phyloP scores from a whole-genome alignment of 1,139 yeast genomes.

The Blastobotrys petasosporus region DNA sequence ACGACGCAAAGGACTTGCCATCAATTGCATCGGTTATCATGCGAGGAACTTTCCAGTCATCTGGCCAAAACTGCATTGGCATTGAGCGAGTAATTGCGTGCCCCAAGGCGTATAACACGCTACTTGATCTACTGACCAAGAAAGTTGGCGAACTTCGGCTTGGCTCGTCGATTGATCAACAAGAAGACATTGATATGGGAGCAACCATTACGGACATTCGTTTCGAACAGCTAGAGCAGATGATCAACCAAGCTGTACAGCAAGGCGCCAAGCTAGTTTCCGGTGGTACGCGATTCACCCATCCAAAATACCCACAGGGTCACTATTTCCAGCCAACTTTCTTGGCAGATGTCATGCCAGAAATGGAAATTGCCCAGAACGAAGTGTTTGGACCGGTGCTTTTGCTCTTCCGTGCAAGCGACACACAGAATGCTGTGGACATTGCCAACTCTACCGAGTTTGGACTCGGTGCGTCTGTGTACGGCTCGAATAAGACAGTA shows the following conservation, averaged over 20 bases:
- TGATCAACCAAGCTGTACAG: constrained; percentile 65
- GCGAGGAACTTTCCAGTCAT: constrained; percentile 94
- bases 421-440: constrained; percentile 62
- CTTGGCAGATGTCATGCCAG: constrained; percentile 68
- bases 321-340: constrained; percentile 89
- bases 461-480: constrained; percentile 88
- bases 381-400: constrained; percentile 93
- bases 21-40: constrained; percentile 73
- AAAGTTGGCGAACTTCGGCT: constrained; percentile 60
- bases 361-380: constrained; percentile 74
- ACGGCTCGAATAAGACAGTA: constrained; percentile 52
- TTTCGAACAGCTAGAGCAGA: constrained; percentile 56
- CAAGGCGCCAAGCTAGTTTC: constrained; percentile 73
- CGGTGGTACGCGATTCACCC: constrained; percentile 76
- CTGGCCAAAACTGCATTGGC: constrained; percentile 97
- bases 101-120: constrained; percentile 55
- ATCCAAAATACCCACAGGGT: constrained; percentile 93
- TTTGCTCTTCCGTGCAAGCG: constrained; percentile 65
- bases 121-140: constrained; percentile 50
- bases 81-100: constrained; percentile 85
- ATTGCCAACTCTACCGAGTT: constrained; percentile 82
- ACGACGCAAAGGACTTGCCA: constrained; percentile 44
- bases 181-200: constrained; percentile 88
- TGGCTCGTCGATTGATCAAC: constrained; percentile 85
- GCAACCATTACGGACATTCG: constrained; percentile 82